A percentile compares a stretch with the other conserved stretches of the same genome.
phyloP scores from a whole-genome alignment of 768 basidiomycete species.

The Pleurotus ostreatus region DNA sequence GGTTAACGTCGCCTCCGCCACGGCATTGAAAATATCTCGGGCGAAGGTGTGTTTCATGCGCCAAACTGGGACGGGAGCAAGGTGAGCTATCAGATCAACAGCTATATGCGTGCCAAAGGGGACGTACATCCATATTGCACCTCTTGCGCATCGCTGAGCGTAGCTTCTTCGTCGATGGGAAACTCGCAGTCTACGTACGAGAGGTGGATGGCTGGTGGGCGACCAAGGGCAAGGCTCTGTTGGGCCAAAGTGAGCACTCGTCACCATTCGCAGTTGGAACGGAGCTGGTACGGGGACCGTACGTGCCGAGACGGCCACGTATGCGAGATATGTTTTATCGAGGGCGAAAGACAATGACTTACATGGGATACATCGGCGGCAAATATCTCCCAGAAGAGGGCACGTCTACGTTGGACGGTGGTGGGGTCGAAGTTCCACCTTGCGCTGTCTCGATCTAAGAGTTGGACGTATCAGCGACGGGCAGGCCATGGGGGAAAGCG shows the following conservation, averaged over 20 bases:
- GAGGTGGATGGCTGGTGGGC: constrained; percentile 33
- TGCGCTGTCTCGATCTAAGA: constrained; percentile 35
- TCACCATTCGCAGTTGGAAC: not conserved
- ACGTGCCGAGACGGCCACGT: not conserved
- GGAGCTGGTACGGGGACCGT: not conserved
- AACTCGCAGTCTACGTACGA: constrained; percentile 41
- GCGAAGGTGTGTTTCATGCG: constrained; percentile 52
- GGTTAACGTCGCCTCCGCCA: constrained; percentile 44
- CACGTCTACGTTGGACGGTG: constrained; percentile 30
- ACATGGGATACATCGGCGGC: constrained; percentile 32
- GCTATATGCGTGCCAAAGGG: not conserved
- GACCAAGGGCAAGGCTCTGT: constrained; percentile 34
- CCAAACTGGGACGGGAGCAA: constrained; percentile 38
- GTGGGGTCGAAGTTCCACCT: constrained; percentile 34
- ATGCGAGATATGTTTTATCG: not conserved
- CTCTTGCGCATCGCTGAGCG: constrained; percentile 38
- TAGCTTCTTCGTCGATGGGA: constrained; percentile 51
- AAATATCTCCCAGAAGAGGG: constrained; percentile 37
- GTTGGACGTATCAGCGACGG: not conserved
- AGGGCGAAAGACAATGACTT: constrained; percentile 8
- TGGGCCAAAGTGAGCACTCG: not conserved
- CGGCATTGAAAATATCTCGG: constrained; percentile 42
- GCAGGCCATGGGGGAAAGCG: not conserved
- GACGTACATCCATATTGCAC: constrained; percentile 47
- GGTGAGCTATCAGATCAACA: not conserved